phyloP scores from a whole-genome alignment of 1,139 yeast species.

The Suhomyces bolitotheri region DNA sequence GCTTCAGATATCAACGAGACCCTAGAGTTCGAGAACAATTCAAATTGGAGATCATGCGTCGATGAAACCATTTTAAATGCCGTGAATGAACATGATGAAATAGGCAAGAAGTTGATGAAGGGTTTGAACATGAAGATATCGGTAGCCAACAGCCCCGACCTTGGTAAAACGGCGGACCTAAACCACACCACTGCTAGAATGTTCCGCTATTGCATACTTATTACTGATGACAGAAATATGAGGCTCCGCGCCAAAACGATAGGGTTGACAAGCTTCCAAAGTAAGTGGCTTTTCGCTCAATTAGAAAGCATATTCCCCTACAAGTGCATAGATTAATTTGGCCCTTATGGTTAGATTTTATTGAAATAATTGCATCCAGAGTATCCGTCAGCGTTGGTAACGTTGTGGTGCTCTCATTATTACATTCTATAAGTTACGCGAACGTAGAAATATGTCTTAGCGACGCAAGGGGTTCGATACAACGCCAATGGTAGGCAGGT shows the following conservation, averaged over 20 bases:
- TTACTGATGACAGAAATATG: conserved; percentile 76
- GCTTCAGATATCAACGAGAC: conserved; percentile 59
- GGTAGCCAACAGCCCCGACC: conserved; percentile 2
- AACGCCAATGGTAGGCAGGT: too few species aligned
- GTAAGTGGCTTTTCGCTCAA: conserved; percentile 60
- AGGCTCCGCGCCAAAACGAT: conserved; percentile 62
- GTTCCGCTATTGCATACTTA: conserved; percentile 59
- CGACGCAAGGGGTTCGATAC: too few species aligned
- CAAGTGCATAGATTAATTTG: conserved; percentile 41
- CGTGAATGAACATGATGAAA: conserved; percentile 49
- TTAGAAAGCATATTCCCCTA: conserved; percentile 44
- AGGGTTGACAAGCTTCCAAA: conserved; percentile 57
- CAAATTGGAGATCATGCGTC: conserved; percentile 63
- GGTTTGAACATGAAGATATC: conserved; percentile 34
- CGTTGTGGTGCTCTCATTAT: neutral
- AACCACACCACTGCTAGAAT: conserved; percentile 38
- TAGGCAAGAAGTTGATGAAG: conserved; percentile 39
- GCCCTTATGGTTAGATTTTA: neutral
- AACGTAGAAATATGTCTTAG: too few species aligned
- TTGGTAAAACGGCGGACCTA: conserved; percentile 19
- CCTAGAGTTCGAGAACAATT: conserved; percentile 60
- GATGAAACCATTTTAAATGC: conserved; percentile 60
- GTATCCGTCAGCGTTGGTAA: neutral
- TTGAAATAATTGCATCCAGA: neutral
- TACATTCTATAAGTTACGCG: too few species aligned